Evolutionary conservation across 306 rosid species (phyloP).

Genomic region (Cajanus cajan): DNA sequence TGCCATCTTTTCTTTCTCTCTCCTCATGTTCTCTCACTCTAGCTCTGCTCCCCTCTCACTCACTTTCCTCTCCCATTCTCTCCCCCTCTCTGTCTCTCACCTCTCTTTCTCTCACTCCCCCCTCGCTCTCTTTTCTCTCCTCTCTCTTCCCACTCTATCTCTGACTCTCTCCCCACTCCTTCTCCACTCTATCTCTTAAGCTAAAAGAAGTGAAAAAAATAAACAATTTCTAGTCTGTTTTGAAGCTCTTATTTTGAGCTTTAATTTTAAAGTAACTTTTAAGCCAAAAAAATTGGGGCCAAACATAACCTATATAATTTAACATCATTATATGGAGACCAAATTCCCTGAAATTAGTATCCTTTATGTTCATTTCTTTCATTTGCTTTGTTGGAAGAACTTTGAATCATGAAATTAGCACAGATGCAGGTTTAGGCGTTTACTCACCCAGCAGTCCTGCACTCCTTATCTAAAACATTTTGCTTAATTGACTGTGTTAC

Average conservation of each 20-base stretch:
- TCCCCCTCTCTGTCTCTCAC: neutral
- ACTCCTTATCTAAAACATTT: neutral
- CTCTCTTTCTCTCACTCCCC: neutral
- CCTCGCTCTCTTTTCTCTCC: too few species aligned
- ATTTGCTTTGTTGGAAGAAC: neutral
- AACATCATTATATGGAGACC: constrained; percentile 2
- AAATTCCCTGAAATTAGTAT: constrained; percentile 16
- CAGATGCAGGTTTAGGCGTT: neutral
- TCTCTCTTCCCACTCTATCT: neutral
- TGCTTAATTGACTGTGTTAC: neutral
- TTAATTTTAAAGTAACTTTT: neutral
- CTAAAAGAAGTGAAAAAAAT: neutral
- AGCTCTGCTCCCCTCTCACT: neutral
- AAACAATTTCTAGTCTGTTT: neutral
- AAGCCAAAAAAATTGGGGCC: neutral
- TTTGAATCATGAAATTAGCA: constrained; percentile 12
- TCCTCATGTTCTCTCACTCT: neutral
- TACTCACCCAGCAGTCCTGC: neutral
- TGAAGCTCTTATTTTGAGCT: neutral
- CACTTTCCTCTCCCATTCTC: too few species aligned
- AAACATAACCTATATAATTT: neutral
- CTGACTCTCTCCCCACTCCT: neutral
- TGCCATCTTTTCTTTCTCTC: neutral
- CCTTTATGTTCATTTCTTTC: neutral
- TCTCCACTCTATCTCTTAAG: neutral